These are phyloP conservation scores for Ajuga chamaepitys DNA, from an alignment of 257 asterid genomes.

Conservation along the genomic window DNA sequence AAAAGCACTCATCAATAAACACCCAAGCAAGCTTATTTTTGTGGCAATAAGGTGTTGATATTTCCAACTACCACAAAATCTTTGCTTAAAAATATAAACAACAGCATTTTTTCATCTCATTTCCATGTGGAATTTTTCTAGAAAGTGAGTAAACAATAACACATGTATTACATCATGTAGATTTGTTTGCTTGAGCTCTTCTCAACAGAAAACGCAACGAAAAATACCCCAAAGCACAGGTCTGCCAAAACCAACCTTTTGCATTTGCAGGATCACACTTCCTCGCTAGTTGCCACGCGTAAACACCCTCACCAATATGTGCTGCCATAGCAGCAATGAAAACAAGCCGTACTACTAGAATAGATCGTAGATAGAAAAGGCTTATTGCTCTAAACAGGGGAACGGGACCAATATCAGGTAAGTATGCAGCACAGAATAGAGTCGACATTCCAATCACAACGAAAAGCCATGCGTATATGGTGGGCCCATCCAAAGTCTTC, in stretches of 20 bases:
- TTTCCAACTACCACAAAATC: no score
- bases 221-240: conserved; percentile 59
- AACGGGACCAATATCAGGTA: conserved; percentile 70
- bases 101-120: no score
- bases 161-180: no score
- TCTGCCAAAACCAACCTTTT: conserved; percentile 90
- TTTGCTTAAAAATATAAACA: no score
- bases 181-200: conserved; percentile 44
- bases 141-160: no score
- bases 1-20: no score
- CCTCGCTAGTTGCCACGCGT: conserved; percentile 86
- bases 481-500: conserved; percentile 67
- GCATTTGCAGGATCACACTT: conserved; percentile 80
- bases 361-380: conserved; percentile 57
- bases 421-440: conserved; percentile 62
- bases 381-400: conserved; percentile 38
- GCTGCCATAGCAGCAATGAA: conserved; percentile 35
- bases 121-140: no score
- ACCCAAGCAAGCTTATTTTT: no score
- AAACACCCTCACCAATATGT: conserved; percentile 70
- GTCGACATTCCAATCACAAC: conserved; percentile 47
- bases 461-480: conserved; percentile 49
- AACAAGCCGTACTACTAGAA: conserved; percentile 23
- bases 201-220: conserved; percentile 64
- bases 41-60: no score